Evolutionary conservation across 2,329 filamentous ascomycete species (phyloP).

Genomic region (Boeremia lycopersici): DNA sequence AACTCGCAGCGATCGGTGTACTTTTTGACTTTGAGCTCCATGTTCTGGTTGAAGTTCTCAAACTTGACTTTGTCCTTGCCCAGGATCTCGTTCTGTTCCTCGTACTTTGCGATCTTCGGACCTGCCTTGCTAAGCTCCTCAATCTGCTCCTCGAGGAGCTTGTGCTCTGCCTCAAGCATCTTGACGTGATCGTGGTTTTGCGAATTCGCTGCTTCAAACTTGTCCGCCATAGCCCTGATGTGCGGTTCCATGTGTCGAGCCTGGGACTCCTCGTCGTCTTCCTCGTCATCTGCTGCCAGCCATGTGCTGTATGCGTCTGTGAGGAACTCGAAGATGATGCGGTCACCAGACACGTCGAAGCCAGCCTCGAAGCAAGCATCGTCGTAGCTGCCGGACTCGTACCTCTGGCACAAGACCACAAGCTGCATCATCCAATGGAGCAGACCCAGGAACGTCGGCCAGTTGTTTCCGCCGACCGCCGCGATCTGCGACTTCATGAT

Average conservation of each 20-base stretch:
- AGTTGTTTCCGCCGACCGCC: constrained; percentile 95
- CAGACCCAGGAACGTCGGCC: constrained; percentile 91
- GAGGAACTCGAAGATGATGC: constrained; percentile 93
- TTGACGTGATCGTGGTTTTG: constrained; percentile 84
- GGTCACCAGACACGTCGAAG: constrained; percentile 84
- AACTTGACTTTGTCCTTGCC: constrained; percentile 96
- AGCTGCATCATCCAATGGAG: constrained; percentile 99
- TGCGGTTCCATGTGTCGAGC: constrained; percentile 75
- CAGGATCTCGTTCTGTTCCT: constrained; percentile 89
- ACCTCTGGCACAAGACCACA: constrained; percentile 89
- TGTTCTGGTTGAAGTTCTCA: constrained; percentile 87
- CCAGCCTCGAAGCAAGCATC: constrained; percentile 88
- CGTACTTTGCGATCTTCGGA: constrained; percentile 80
- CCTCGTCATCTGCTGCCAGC: constrained; percentile 79
- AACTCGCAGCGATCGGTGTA: constrained; percentile 81
- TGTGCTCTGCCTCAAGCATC: constrained; percentile 84
- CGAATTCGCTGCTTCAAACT: constrained; percentile 84
- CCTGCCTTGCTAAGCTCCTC: constrained; percentile 87
- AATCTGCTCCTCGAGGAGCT: constrained; percentile 80
- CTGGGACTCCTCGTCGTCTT: constrained; percentile 79
- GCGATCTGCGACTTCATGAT: constrained; percentile 97
- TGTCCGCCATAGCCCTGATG: constrained; percentile 82
- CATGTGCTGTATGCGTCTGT: constrained; percentile 91
- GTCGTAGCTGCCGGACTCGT: constrained; percentile 78
- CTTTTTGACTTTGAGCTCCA: constrained; percentile 85